phyloP scores from a whole-genome alignment of 331 rosid genomes.

The Cucumis variabilis region DNA sequence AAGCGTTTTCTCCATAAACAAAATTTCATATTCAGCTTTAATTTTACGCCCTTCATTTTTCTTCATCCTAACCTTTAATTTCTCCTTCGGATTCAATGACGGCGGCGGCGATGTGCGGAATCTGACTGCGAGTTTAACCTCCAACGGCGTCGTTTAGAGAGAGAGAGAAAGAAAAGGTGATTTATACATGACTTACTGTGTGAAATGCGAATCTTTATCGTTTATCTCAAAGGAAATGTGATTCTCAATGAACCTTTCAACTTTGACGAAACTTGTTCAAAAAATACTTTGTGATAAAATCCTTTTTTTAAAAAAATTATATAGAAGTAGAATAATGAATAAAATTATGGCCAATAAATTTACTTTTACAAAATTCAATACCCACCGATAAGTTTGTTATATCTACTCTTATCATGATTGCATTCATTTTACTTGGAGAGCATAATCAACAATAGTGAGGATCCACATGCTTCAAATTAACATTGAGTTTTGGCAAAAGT shows the following conservation, averaged over 20 bases:
- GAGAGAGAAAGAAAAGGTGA: neutral
- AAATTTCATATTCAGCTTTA: no score
- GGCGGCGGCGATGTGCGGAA: no score
- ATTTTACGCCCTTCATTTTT: neutral
- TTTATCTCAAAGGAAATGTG: neutral
- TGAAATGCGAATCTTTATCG: slow-evolving; percentile 1
- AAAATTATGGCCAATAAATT: neutral
- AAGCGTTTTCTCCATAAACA: neutral
- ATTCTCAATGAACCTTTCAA: neutral
- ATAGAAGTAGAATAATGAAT: neutral
- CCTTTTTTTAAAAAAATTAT: neutral
- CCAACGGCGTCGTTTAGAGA: neutral
- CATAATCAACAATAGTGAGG: neutral
- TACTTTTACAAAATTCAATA: neutral
- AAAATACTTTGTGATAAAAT: neutral
- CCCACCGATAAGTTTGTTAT: neutral
- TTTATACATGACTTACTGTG: neutral
- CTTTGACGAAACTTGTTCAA: neutral
- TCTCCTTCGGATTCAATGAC: neutral
- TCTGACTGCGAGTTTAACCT: neutral
- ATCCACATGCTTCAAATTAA: no score
- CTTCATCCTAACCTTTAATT: neutral
- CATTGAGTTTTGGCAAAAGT: no score
- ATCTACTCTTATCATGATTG: neutral
- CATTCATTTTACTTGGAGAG: neutral